Evolutionary conservation across 2,329 filamentous ascomycete genomes (phyloP).

Genomic region (Colletotrichum tabaci): DNA sequence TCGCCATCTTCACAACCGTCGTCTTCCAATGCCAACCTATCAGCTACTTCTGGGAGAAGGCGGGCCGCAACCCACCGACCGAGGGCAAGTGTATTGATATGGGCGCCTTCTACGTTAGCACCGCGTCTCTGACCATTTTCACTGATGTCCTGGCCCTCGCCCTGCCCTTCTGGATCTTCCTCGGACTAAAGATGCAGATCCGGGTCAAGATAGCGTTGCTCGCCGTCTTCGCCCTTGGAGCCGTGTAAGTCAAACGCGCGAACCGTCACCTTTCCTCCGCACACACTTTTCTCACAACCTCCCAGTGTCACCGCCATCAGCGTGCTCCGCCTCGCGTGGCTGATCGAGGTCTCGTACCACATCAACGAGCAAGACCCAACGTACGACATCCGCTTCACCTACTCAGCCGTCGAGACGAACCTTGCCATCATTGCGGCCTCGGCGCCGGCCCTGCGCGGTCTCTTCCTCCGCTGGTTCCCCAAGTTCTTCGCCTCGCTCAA

Average conservation of each 20-base stretch:
- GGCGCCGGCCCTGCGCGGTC: conserved; percentile 55
- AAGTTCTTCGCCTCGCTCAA: conserved; percentile 44
- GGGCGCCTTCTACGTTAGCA: conserved; percentile 50
- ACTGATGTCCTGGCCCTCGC: conserved; percentile 58
- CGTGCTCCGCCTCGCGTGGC: conserved; percentile 33
- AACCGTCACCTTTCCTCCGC: not conserved
- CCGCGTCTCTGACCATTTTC: conserved; percentile 56
- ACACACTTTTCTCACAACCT: not conserved
- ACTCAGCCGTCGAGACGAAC: conserved; percentile 55
- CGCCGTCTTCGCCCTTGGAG: conserved; percentile 52
- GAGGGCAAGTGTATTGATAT: conserved; percentile 38
- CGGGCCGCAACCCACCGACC: conserved; percentile 31
- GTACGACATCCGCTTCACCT: conserved; percentile 50
- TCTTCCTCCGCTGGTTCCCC: conserved; percentile 50
- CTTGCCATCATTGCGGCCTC: conserved; percentile 57
- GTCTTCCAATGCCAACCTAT: conserved; percentile 60
- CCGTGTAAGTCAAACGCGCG: conserved; percentile 42
- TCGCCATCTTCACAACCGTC: conserved; percentile 55
- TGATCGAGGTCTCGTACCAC: conserved; percentile 36
- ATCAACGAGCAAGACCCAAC: conserved; percentile 45
- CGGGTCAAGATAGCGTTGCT: conserved; percentile 53
- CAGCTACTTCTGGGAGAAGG: conserved; percentile 52
- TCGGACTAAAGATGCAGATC: conserved; percentile 51
- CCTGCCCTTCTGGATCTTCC: conserved; percentile 54
- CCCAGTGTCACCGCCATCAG: conserved; percentile 38